phyloP scores from a whole-genome alignment of 2,329 filamentous ascomycete species.

The Thelonectria rubi region DNA sequence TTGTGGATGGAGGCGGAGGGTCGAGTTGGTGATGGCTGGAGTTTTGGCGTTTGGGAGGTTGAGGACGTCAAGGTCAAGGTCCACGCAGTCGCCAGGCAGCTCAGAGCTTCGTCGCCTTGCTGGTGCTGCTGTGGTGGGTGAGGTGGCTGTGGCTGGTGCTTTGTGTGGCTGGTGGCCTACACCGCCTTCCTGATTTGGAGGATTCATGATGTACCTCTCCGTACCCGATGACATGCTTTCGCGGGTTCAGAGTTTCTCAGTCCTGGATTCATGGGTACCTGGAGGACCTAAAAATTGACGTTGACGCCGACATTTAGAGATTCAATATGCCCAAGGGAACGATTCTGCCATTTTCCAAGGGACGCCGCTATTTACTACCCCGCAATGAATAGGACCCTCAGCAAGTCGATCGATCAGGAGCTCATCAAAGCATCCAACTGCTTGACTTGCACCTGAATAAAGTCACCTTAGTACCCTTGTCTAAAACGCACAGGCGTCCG shows the following conservation, averaged over 20 bases:
- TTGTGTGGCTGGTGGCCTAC: constrained; percentile 14
- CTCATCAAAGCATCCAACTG: not conserved
- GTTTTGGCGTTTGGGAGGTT: constrained; percentile 33
- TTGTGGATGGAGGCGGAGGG: constrained; percentile 28
- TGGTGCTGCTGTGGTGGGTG: constrained; percentile 16
- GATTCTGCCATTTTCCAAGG: too few relatives aligned
- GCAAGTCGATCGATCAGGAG: not conserved
- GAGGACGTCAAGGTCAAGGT: constrained; percentile 30
- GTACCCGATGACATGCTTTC: too few relatives aligned
- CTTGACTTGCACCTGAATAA: not conserved
- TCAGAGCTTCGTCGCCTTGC: constrained; percentile 49
- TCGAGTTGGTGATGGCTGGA: constrained; percentile 33
- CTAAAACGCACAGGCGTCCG: constrained; percentile 10
- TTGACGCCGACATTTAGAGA: too few relatives aligned
- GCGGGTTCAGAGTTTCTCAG: too few relatives aligned
- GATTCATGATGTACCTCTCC: constrained; percentile 29
- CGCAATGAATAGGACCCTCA: not conserved
- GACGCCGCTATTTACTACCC: not conserved
- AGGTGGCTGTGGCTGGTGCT: not conserved
- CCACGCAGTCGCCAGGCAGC: constrained; percentile 46
- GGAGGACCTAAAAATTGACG: too few relatives aligned
- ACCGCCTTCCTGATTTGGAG: constrained; percentile 38
- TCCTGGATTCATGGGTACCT: too few relatives aligned
- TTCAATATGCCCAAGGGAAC: too few relatives aligned
- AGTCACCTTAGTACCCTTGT: constrained; percentile 3